phyloP scores from a whole-genome alignment of 495 filamentous ascomycete genomes.

The Terfezia boudieri region DNA sequence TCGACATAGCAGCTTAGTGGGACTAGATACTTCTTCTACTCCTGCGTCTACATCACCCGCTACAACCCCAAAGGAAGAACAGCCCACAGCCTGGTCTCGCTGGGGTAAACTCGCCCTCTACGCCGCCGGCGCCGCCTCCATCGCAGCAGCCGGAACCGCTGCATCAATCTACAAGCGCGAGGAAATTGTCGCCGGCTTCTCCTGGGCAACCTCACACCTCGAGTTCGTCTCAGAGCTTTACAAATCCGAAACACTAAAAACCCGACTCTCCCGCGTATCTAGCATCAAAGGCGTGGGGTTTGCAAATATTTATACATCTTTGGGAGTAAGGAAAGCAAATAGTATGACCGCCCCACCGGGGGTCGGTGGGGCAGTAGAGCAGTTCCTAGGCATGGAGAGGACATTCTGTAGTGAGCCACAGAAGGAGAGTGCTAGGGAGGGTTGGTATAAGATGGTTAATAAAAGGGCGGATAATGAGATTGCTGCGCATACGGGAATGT shows the following conservation, averaged over 20 bases:
- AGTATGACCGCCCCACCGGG: conserved; percentile 11
- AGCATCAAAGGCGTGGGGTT: conserved; percentile 44
- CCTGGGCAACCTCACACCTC: conserved; percentile 78
- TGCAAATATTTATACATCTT: conserved; percentile 59
- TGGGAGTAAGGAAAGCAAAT: conserved; percentile 39
- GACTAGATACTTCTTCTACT: conserved; percentile 25
- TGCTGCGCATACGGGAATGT: conserved; percentile 74
- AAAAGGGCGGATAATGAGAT: conserved; percentile 57
- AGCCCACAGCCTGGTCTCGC: conserved; percentile 27
- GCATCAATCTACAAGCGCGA: conserved; percentile 70
- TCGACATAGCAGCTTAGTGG: not conserved
- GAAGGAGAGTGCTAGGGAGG: conserved; percentile 36
- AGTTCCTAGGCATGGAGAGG: conserved; percentile 35
- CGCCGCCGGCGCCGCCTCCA: conserved; percentile 40
- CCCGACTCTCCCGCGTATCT: conserved; percentile 36
- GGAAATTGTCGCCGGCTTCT: conserved; percentile 44
- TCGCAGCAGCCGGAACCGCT: conserved; percentile 66
- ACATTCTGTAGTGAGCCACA: conserved; percentile 73
- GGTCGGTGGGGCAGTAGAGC: conserved; percentile 24
- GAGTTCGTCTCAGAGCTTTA: conserved; percentile 82
- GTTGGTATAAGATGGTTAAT: conserved; percentile 32
- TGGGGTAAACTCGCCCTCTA: conserved; percentile 74
- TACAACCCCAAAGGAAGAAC: too few species aligned
- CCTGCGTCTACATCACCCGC: conserved; percentile 23
- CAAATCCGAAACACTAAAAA: conserved; percentile 49